Evolutionary conservation across 257 asterid species (phyloP).

Genomic region (Solanum piurae): DNA sequence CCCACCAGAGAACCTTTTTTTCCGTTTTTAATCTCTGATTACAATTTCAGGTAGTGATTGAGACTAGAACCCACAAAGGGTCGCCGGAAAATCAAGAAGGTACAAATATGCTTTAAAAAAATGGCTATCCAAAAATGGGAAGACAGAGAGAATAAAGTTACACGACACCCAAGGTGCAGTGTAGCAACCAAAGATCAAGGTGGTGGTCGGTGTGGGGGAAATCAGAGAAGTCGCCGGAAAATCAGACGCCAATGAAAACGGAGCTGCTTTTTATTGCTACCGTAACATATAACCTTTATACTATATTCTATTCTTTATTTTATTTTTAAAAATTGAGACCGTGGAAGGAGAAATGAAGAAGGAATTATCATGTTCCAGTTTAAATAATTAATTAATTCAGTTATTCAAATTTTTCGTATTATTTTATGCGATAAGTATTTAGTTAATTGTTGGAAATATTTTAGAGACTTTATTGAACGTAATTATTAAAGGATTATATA

Average conservation of each 20-base stretch:
- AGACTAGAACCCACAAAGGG: neutral
- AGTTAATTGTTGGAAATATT: neutral
- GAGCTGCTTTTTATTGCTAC: neutral
- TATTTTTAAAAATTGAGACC: neutral
- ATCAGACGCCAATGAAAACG: constrained; percentile 28
- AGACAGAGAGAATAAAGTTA: constrained; percentile 3
- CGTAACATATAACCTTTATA: neutral
- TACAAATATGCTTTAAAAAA: neutral
- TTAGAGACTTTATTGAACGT: neutral
- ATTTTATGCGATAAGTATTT: too few species aligned
- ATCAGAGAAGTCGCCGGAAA: constrained; percentile 60
- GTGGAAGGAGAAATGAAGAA: neutral
- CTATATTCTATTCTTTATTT: neutral
- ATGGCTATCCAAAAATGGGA: constrained; percentile 28
- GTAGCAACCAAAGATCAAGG: constrained; percentile 35
- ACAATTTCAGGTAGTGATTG: neutral
- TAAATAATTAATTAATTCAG: too few species aligned
- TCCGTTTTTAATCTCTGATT: neutral
- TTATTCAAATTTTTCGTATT: too few species aligned
- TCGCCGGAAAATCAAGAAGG: constrained; percentile 8
- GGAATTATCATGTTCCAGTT: too few species aligned
- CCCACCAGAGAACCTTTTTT: neutral
- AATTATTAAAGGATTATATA: too few species aligned
- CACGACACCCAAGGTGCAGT: constrained; percentile 11
- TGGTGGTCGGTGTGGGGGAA: constrained; percentile 21